Base-by-base conservation (phyloP, 768 basidiomycete genomes). In the Hysterangium stoloniferum region DNA sequence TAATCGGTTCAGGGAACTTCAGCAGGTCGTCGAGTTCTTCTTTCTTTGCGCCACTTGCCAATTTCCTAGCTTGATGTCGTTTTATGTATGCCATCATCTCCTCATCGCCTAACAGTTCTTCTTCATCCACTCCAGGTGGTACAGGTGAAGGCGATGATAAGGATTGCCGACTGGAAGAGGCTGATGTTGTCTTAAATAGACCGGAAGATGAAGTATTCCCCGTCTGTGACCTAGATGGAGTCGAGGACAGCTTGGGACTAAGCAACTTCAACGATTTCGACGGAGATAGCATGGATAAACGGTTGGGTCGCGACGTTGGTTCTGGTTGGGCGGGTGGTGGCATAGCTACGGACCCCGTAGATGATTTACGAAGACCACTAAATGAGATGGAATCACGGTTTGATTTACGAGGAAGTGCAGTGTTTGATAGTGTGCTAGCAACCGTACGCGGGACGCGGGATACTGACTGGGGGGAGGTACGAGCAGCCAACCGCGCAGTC, bases 41-140 rank as follows among this genome's bases (percentile, higher is more conserved):
- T 61, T 91, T 88, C 28, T 80, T 83, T 6, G 89, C 83, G 25
- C 91, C 91, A 11, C 76, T 74, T 8, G 88, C 84, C 55, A 92
- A 64, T 65, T 85, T 90, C 71, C 92, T 92, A 33, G 88, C 80
- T 58, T 92, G 86, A 56, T 96, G 89, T 22, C 93, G 78, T 57
- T 81, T 79, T 56, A 97, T 88, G 66, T 95, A 99, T 52, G 86
- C 84, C 61, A 87, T 67, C 96, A 99, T 99, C 69, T 99, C 96
- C 54, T 96, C 93, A 61, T 99, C 96, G 13, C 89, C 96, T 15
- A 86, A 68, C 6, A 85, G 45, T 63, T 94, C 89, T 55, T 94
- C 91, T 53, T 94, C 93, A 52, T 90, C 90, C 2, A 86, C 71
- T 2, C 38, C 49, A 57, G 79, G 82, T 24, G 84, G 83, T 5